phyloP scores from a whole-genome alignment of 23 red algal species.

The Agarophyton chilense region DNA sequence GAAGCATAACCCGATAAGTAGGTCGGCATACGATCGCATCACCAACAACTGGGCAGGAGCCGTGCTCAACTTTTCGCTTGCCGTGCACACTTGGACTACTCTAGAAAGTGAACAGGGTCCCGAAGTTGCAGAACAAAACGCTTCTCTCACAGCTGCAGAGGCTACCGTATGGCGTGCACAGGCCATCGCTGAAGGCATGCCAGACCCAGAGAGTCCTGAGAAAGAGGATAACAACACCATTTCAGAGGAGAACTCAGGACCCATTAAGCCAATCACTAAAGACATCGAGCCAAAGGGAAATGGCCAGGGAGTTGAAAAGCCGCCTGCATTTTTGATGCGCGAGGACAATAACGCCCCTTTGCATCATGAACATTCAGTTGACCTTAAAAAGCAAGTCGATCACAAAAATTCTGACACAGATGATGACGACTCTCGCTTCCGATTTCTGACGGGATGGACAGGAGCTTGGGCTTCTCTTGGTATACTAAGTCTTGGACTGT shows the following conservation, averaged over 20 bases:
- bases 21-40: conserved; percentile 30
- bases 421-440: not conserved
- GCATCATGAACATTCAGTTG: not conserved
- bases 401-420: not conserved
- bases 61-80: conserved; percentile 49
- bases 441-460: conserved; percentile 23
- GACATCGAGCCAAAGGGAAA: not conserved
- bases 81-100: conserved; percentile 47
- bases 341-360: not conserved
- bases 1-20: conserved; percentile 34
- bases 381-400: not conserved
- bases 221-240: not conserved
- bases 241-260: not conserved
- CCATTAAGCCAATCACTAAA: not conserved
- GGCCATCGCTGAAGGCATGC: conserved; percentile 40
- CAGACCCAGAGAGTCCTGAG: conserved; percentile 53
- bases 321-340: not conserved
- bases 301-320: not conserved
- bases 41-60: conserved; percentile 54
- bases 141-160: conserved; percentile 46
- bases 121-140: conserved; percentile 48
- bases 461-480: conserved; percentile 27
- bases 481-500: not conserved
- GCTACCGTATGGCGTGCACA: conserved; percentile 43
- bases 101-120: conserved; percentile 29